Base-by-base conservation (phyloP, 2,329 filamentous ascomycete genomes). In the Gaeumannomyces sp. region DNA sequence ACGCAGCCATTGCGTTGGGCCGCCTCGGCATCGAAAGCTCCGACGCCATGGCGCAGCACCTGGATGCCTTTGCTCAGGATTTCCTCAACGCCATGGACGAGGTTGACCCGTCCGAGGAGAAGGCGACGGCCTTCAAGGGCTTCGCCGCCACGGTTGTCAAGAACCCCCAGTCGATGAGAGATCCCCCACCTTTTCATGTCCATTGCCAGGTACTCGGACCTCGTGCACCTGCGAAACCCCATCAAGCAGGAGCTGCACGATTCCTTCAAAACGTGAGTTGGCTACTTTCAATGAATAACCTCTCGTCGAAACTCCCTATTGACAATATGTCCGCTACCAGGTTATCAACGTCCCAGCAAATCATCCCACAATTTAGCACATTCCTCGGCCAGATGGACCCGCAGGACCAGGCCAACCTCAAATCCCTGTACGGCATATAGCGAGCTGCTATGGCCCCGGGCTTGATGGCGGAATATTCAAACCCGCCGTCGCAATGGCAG, bases 1-100 rank as follows among this genome's bases (percentile, higher is more conserved):
- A 99, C 73, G 93, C 94, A 1, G 94, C 93, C 4, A 96, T 97
- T 72, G 93, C 95, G 3, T 82, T 99, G 13, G 95, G 95, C 38
- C 86, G 95, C 22, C 82, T 99, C 14, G 95, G 95, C 11, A 81
- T 96, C 28, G 87, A 89, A 66, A 94, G 90, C 73, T 84, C 89
- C 11, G 87, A 91, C 61, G 81, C 88, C 63, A 81, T 99, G 64
- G 92, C 92, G 1, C 89, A 92, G 1, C 89, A 92, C 67, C 84
- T 99, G 56, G 83, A 85, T 25, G 89, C 85, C 38, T 96, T 96
- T 74, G 92, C 94, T 0, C 86, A 89, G 50, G 86, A 90, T 50
- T 98, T 97, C 79, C 78, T 99, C 64, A 83, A 81, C 63, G 87
- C 89, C 3, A 96, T 99, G 85, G 85, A 87, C 66, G 90, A 92